Conservation (phyloP, 225 moss, liverwort and hornwort genomes). For the Pleurozium schreberi region DNA sequence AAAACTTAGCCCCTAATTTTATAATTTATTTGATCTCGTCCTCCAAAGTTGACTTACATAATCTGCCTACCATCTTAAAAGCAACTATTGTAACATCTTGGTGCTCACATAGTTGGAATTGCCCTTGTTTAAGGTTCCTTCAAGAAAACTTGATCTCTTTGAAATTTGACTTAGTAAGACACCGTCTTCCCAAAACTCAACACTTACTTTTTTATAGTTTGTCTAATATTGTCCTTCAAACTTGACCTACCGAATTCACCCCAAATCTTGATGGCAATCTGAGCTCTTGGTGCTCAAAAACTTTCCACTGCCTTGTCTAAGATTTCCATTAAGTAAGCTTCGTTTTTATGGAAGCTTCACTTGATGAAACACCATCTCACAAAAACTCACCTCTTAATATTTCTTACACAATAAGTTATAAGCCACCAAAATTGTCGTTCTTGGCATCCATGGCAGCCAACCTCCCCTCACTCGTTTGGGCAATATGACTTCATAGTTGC, state of each 20-base stretch:
- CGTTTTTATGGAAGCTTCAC: fast-evolving
- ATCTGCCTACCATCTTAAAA: neutral
- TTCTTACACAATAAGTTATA: neutral
- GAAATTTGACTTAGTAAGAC: neutral
- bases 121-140: too few species aligned
- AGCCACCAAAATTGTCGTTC: fast-evolving
- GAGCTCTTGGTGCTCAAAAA: neutral
- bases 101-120: fast-evolving
- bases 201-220: neutral
- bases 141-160: fast-evolving
- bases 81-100: neutral
- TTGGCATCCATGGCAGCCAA: fast-evolving
- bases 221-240: neutral
- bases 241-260: neutral
- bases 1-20: neutral
- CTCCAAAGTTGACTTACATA: neutral
- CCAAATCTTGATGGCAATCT: neutral
- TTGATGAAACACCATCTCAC: too few species aligned
- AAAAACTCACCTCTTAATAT: neutral
- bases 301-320: fast-evolving
- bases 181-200: neutral
- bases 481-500: fast-evolving
- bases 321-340: neutral
- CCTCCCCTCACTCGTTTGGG: neutral
- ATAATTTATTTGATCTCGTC: fast-evolving